Percentiles rank a stretch among this genome's conserved stretches.
Conservation (phyloP, 345 rosid genomes). For the Sisymbrium altissimum region DNA sequence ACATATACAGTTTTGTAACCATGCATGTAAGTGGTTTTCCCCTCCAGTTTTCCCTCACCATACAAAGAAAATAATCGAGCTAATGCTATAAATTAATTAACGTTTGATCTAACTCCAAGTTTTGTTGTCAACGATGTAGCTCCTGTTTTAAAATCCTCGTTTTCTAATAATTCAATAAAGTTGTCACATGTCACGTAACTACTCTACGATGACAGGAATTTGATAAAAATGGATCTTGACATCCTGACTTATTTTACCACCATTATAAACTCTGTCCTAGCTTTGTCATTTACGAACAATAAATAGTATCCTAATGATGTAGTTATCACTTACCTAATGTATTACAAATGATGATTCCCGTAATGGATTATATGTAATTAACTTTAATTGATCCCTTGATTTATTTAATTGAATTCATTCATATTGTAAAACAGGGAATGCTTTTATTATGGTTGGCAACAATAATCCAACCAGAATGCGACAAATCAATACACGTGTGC, state of each 20-base stretch:
- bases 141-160: neutral
- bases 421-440: slow-evolving; percentile 37
- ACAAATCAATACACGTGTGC: slow-evolving; percentile 23
- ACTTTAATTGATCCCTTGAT: neutral
- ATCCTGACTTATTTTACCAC: neutral
- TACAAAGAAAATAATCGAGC: neutral
- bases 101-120: neutral
- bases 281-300: neutral
- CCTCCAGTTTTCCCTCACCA: neutral
- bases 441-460: slow-evolving; percentile 41
- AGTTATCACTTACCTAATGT: neutral
- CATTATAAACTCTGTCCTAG: neutral
- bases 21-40: neutral
- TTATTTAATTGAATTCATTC: neutral
- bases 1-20: neutral
- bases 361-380: neutral
- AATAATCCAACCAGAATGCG: slow-evolving; percentile 34
- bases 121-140: neutral
- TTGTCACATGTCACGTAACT: neutral
- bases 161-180: neutral
- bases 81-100: neutral
- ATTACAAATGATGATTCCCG: neutral
- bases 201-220: neutral
- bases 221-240: neutral
- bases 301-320: neutral